phyloP scores from a whole-genome alignment of 2,329 filamentous ascomycete species.

The Colletotrichum scovillei region DNA sequence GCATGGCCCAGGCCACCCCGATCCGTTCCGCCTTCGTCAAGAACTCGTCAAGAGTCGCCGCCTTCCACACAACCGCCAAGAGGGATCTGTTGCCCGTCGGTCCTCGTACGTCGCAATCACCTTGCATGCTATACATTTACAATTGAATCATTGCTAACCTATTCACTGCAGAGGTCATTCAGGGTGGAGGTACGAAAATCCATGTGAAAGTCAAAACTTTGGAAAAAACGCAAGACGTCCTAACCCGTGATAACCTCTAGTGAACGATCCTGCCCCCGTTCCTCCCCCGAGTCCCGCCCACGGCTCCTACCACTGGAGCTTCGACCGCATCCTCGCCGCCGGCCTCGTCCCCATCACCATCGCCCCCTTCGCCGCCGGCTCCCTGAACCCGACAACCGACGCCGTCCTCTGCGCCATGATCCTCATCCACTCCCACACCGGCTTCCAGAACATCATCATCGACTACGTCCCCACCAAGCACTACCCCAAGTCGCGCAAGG shows the following conservation, averaged over 20 bases:
- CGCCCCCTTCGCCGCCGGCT: constrained; percentile 91
- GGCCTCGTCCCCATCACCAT: constrained; percentile 88
- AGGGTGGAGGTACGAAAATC: constrained; percentile 74
- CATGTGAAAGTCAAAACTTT: constrained; percentile 5
- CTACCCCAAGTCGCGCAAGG: constrained; percentile 74
- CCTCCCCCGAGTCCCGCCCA: constrained; percentile 80
- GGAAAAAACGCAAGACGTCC: not conserved
- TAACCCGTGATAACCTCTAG: constrained; percentile 53
- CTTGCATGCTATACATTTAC: not conserved
- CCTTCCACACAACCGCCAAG: constrained; percentile 87
- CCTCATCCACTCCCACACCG: constrained; percentile 94
- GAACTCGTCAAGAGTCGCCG: constrained; percentile 69
- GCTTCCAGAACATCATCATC: constrained; percentile 89
- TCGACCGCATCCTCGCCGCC: constrained; percentile 86
- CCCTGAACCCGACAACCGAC: constrained; percentile 89
- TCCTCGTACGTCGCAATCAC: constrained; percentile 74
- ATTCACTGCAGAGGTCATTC: constrained; percentile 70
- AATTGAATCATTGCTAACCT: constrained; percentile 53
- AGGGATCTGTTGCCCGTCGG: constrained; percentile 83
- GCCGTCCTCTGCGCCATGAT: constrained; percentile 85
- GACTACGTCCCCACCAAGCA: constrained; percentile 87
- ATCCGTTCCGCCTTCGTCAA: constrained; percentile 40
- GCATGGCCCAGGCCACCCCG: constrained; percentile 47
- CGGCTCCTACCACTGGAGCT: constrained; percentile 98
- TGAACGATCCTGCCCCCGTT: constrained; percentile 87